phyloP scores from a whole-genome alignment of 2,329 filamentous ascomycete genomes.

The Stagonosporopsis vannaccii region DNA sequence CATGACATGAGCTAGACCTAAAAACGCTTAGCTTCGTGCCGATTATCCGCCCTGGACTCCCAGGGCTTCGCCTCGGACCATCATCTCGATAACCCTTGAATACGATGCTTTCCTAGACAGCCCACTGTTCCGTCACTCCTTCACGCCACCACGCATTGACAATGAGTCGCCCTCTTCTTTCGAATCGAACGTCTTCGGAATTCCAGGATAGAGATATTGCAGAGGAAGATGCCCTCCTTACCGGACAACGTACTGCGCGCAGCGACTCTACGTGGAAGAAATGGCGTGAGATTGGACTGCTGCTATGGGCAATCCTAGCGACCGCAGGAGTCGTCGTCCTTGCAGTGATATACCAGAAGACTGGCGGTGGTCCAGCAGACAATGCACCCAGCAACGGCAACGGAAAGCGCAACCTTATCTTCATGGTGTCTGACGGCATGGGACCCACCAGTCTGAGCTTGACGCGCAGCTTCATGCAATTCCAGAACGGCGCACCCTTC shows the following conservation, averaged over 20 bases:
- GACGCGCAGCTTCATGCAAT: slow-evolving; percentile 86
- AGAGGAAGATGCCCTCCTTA: slow-evolving; percentile 69
- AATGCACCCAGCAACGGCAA: slow-evolving; percentile 40
- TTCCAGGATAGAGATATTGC: slow-evolving; percentile 60
- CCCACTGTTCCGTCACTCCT: slow-evolving; percentile 21
- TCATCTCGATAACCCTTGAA: slow-evolving; percentile 12
- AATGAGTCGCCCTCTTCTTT: slow-evolving; percentile 58
- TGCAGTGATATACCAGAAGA: slow-evolving; percentile 78
- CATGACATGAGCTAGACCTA: slow-evolving; percentile 16
- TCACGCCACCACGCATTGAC: slow-evolving; percentile 3
- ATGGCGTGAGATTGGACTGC: slow-evolving; percentile 78
- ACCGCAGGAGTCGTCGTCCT: slow-evolving; percentile 81
- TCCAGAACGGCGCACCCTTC: slow-evolving; percentile 73
- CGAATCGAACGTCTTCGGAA: slow-evolving; percentile 63
- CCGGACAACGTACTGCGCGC: slow-evolving; percentile 57
- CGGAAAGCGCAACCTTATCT: slow-evolving; percentile 90
- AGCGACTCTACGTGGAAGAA: slow-evolving; percentile 55
- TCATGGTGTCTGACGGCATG: slow-evolving; percentile 99
- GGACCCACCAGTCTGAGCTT: slow-evolving; percentile 88
- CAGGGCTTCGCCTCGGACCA: slow-evolving; percentile 8
- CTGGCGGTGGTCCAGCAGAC: slow-evolving; percentile 25
- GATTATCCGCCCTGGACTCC: slow-evolving; percentile 23
- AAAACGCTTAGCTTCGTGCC: slow-evolving; percentile 14
- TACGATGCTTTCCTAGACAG: slow-evolving; percentile 14
- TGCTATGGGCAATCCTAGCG: slow-evolving; percentile 82